Base-by-base conservation (phyloP, 345 rosid species). In the Salix dunnii region DNA sequence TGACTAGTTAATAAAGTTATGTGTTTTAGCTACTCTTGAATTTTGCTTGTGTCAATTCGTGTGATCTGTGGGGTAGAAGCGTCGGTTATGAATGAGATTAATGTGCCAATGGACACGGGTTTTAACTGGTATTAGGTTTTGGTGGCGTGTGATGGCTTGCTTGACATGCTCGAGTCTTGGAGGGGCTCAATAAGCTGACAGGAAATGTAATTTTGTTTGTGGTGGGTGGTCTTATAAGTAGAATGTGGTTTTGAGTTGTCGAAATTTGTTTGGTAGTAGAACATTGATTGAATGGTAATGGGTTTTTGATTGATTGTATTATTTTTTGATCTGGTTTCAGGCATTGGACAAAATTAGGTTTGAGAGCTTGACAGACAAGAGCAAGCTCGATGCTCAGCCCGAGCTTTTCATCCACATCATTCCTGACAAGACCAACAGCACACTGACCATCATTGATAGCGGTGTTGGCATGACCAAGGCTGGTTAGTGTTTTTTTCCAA, bases 391-490 rank as follows among this genome's bases (percentile, higher is more conserved):
- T 82, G 89, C 68, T 21, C 97, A 92, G 69, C 96, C 97, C 0
- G 97, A 92, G 80, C 90, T 92, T 23, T 92, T 92, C 70, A 91
- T 92, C 71, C 94, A 89, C 84, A 90, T 92, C 67, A n/a, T 92
- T 28, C 97, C 97, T 0, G 97, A 92, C 77, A 92, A 92, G 85
- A n/a, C 87, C 7, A 92, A 76, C 85, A 87, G 84, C 78, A 60
- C 92, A 3, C 55, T 92, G 82, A 40, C 97, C 43, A 89, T 92
- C 33, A 85, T 87, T 23, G 97, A 92, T 80, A 91, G 96, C 79
- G 97, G 95, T 74, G 62, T 92, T 55, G 97, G 97, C 8, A 92
- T 92, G 97, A 91, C 97, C 53, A 92, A 92, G 74, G 97, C 95
- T 84, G 97, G 97, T 92, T 30, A 60, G 91, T 81, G 7, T 0